A percentile compares a stretch with the other conserved stretches of the same genome.
These are phyloP conservation scores for Bisporella sp. DNA, from an alignment of 2,329 filamentous ascomycete genomes.

Conservation along the genomic window DNA sequence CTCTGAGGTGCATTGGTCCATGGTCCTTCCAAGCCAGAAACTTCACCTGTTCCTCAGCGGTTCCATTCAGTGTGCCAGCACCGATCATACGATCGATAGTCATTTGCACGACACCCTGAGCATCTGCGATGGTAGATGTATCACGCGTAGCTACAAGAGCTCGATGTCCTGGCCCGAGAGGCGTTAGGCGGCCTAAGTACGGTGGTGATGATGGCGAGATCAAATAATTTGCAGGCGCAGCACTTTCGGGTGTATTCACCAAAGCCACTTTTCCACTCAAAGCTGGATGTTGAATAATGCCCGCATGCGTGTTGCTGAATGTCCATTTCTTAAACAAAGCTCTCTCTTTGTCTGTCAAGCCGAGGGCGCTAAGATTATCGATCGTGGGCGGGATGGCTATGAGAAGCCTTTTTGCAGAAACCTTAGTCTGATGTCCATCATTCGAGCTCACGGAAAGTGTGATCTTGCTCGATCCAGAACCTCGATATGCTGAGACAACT, in stretches of 20 bases:
- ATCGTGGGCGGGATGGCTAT: constrained; percentile 7
- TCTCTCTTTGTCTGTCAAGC: constrained; percentile 3
- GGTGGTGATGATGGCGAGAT: no score
- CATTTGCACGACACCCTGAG: no score
- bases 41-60: no score
- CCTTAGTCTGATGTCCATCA: constrained; percentile 1
- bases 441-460: constrained; percentile 3
- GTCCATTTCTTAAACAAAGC: constrained; percentile 9
- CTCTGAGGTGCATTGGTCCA: background rate
- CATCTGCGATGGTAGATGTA: no score
- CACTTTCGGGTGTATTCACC: no score
- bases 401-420: constrained; percentile 8
- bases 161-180: no score
- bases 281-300: background rate
- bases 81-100: no score
- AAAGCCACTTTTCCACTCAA: background rate
- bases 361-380: constrained; percentile 2
- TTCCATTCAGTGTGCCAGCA: no score
- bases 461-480: constrained; percentile 4
- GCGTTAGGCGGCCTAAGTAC: no score
- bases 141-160: no score
- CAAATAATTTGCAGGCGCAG: no score
- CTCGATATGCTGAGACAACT: constrained; percentile 5
- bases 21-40: no score
- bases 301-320: constrained; percentile 4